Evolutionary conservation across 2,329 filamentous ascomycete genomes (phyloP), one percentile per base, ranked within the genome.

Genomic region (Claviceps quebecensis): DNA sequence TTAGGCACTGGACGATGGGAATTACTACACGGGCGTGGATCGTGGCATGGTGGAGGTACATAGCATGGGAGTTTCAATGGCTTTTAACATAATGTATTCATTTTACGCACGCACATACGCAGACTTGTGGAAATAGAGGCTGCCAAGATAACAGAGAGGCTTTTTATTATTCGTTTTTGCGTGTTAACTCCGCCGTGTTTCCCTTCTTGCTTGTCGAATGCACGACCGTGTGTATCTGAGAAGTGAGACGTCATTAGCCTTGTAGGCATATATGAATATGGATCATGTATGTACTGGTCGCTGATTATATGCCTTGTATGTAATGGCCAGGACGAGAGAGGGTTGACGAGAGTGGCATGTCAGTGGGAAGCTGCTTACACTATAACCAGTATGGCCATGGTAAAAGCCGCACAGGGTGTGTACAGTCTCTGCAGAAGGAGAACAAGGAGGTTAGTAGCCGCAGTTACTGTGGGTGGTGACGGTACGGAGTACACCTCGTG

Each of bases 311-410:
- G 29, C 29, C 29, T 11, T 11, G 29, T 34, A 34, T 34, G 9
- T 4, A 34, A 34, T 34, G 3, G 3, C 29, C 29, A 11, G 29
- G 29, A 34, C 3, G 29, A 34, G 9, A 34, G 29, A 11, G 29
- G 9, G 4, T 34, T 11, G 29, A 34, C 29, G 29, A 34, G 29
- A 34, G 29, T 11, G 29, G 29, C 29, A 34, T 34, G 29, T 34
- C 29, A 34, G 29, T 34, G 9, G 29, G 34, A 7, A 8, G 29
- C 38, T 9, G 22, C 67, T 58, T 62, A 73, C 64, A 71, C 71
- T 52, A 77, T 72, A 22, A 77, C 63, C 13, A 77, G 60, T 46
- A 68, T 65, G 3, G 75, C 75, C 75, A 78, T 78, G 17, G 72
- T 73, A 54, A 76, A 76, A 40, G 75, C 75, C 17, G 75, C 75